Base-by-base conservation (phyloP, 2,329 filamentous ascomycete species). In the Fusarium bulbicola region DNA sequence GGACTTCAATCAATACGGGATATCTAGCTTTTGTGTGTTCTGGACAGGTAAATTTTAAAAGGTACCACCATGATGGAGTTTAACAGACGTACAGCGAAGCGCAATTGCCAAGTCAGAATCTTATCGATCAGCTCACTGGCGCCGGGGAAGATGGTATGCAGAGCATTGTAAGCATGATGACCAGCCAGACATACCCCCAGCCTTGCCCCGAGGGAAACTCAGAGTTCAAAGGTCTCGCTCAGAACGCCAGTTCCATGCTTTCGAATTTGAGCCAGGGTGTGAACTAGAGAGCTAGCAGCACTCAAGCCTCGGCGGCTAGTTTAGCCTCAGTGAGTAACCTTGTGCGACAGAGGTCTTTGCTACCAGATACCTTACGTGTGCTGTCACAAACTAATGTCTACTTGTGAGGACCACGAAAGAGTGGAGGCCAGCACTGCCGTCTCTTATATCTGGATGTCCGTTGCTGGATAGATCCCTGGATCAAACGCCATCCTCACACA, bases 31-130 rank as follows among this genome's bases (percentile, higher is more conserved):
- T 7, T 50, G 47, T 34, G 3, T 2, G 24, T 26, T 24, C 14
- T 21, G 6, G 21, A 24, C 5, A 0, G 16, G n/a, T 7, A 6
- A 21, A 3, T 1, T 18, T 40, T 2, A 6, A 16, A 7, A 11
- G 12, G 24, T 10, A 13, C 8, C 12, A 24, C 16, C 5, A 28
- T 20, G 24, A 12, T 9, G 6, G 20, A 6, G 26, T 34, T 10
- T n/a, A 16, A 49, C 21, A 16, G 20, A 18, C 7, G 3, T 13
- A 4, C 11, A n/a, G 21, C 4, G 46, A 32, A 13, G 18, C 15
- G 14, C 11, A 30, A 32, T 18, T 24, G 4, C 11, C 14, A 1
- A 7, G 46, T 7, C 46, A 49, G 15, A 3, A 15, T 10, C 28
- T 32, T 11, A 20, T 24, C 0, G 4, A 18, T 9, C 28, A 34